Percentiles rank a stretch among this genome's conserved stretches.
phyloP scores from a whole-genome alignment of 148 eudicot species.

The Arbutus unedo region DNA sequence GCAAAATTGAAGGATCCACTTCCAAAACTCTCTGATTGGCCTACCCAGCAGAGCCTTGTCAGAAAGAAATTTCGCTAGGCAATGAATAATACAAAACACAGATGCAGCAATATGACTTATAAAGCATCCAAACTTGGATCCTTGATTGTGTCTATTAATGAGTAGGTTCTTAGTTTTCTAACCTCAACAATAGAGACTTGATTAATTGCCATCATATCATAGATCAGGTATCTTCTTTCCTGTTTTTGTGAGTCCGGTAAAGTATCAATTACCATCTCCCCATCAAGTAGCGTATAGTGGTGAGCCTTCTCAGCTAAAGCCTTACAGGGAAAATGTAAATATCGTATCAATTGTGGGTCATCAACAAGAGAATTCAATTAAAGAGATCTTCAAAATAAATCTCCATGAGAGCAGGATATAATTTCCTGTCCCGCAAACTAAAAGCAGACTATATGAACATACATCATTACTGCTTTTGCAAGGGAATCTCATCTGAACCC shows the following conservation, averaged over 20 bases:
- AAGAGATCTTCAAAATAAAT: neutral
- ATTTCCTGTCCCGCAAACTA: neutral
- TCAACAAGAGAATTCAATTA: neutral
- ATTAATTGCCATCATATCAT: slow-evolving; percentile 93
- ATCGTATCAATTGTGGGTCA: slow-evolving; percentile 19
- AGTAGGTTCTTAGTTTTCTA: slow-evolving; percentile 11
- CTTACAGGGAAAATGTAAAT: slow-evolving; percentile 28
- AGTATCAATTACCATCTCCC: slow-evolving; percentile 95
- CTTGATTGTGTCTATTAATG: neutral
- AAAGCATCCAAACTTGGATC: neutral
- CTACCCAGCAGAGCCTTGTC: neutral
- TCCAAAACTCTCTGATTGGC: neutral
- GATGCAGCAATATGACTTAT: neutral
- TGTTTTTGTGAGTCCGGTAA: slow-evolving; percentile 68
- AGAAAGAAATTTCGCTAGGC: neutral
- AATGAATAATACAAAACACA: neutral
- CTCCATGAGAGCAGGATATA: neutral
- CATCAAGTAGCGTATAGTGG: slow-evolving; percentile 92
- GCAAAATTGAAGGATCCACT: neutral
- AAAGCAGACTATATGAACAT: slow-evolving; percentile 14
- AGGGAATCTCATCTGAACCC: slow-evolving; percentile 98
- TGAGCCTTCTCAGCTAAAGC: slow-evolving; percentile 56
- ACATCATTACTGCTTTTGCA: slow-evolving; percentile 74
- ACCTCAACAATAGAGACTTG: slow-evolving; percentile 72
- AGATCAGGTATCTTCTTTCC: slow-evolving; percentile 93